phyloP scores from a whole-genome alignment of 2,329 filamentous ascomycete species.

The Penicillium sp. region DNA sequence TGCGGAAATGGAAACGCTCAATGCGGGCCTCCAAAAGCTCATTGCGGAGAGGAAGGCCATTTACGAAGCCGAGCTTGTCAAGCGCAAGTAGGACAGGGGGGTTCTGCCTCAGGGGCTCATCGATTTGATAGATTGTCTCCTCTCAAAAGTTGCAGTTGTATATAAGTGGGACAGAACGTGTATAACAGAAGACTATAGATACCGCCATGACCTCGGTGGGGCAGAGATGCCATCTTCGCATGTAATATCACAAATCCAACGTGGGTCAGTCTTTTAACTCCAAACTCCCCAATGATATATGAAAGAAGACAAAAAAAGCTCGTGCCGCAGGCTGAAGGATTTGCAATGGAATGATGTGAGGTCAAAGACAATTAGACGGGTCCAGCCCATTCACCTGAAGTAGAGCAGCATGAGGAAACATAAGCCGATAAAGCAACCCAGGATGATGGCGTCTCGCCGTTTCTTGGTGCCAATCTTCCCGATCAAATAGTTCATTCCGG shows the following conservation, averaged over 20 bases:
- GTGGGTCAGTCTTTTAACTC: too few species aligned
- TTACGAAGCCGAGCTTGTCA: neutral
- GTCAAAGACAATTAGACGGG: conserved; percentile 5
- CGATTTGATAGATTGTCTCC: conserved; percentile 3
- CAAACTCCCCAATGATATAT: conserved; percentile 7
- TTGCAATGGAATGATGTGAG: neutral
- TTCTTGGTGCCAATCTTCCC: conserved; percentile 90
- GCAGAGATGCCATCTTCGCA: conserved; percentile 13
- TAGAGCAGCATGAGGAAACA: conserved; percentile 84
- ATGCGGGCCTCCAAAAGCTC: conserved; percentile 38
- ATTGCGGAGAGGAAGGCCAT: conserved; percentile 35
- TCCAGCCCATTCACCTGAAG: conserved; percentile 52
- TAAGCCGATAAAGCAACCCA: conserved; percentile 84
- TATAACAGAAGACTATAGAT: conserved; percentile 18
- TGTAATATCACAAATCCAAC: conserved; percentile 4
- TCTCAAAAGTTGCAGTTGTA: conserved; percentile 20
- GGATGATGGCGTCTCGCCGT: conserved; percentile 87
- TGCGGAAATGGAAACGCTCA: conserved; percentile 39
- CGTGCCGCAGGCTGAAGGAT: conserved; percentile 14
- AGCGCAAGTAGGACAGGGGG: neutral
- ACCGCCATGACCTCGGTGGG: conserved; percentile 7
- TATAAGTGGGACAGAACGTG: conserved; percentile 23
- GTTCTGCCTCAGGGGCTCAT: neutral
- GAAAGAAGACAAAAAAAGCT: conserved; percentile 8
- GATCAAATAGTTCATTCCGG: conserved; percentile 87